Conservation (phyloP, 2,329 filamentous ascomycete species). For the Fusarium humuli region DNA sequence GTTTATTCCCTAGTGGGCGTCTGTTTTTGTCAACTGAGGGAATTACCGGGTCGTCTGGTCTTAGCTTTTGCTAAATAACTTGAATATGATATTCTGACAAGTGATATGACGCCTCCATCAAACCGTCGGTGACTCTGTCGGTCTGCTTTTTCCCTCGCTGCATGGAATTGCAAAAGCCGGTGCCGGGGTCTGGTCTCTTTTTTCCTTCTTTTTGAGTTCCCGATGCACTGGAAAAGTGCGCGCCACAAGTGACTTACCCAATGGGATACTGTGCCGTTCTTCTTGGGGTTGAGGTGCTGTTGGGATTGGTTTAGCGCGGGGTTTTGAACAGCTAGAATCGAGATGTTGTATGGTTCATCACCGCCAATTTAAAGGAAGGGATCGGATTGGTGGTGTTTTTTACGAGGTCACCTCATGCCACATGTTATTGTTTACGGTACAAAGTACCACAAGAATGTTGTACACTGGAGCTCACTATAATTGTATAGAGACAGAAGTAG, state of each 20-base stretch:
- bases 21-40: conserved; percentile 22
- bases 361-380: conserved; percentile 21
- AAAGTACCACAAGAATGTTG: too few relatives aligned
- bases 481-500: background rate
- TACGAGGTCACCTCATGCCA: conserved; percentile 18
- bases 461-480: background rate
- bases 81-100: conserved; percentile 1
- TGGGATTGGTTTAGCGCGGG: conserved; percentile 35
- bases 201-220: conserved; percentile 12
- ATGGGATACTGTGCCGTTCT: conserved; percentile 23
- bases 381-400: background rate
- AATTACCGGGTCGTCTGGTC: conserved; percentile 17
- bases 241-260: background rate
- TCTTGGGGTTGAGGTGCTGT: background rate
- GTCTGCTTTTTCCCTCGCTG: conserved; percentile 18
- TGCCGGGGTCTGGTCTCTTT: background rate
- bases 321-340: conserved; percentile 9
- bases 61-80: too few relatives aligned
- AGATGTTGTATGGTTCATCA: conserved; percentile 25
- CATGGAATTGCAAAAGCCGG: background rate
- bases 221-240: conserved; percentile 22
- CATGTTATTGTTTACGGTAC: background rate
- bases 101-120: conserved; percentile 26
- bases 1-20: conserved; percentile 1
- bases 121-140: conserved; percentile 26